A percentile compares a stretch with the other conserved stretches of the same genome.
Evolutionary conservation across 768 basidiomycete genomes (phyloP).

Genomic region (Pulveroboletus sp.): DNA sequence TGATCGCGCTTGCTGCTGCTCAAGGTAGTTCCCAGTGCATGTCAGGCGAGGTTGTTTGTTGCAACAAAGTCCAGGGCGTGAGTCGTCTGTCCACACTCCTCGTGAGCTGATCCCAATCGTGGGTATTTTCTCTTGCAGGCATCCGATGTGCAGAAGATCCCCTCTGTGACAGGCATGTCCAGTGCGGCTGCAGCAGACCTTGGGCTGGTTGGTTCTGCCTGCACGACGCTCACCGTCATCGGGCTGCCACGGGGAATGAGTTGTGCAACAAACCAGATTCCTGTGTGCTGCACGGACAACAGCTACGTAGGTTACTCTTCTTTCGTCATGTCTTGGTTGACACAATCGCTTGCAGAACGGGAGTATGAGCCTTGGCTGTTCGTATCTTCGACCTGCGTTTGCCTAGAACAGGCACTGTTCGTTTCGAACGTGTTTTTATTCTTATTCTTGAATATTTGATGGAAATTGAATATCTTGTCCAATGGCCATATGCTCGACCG

Average conservation of each 20-base stretch:
- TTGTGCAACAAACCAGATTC: constrained; percentile 9
- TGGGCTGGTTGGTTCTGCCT: constrained; percentile 13
- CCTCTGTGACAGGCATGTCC: constrained; percentile 6
- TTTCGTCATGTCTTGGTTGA: not conserved
- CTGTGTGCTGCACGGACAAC: constrained; percentile 15
- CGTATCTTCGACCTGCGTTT: constrained; percentile 3
- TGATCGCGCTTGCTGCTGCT: constrained; percentile 4
- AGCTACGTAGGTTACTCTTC: constrained; percentile 6
- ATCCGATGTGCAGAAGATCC: constrained; percentile 1
- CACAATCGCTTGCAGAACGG: constrained; percentile 2
- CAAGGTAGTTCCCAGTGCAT: constrained; percentile 7
- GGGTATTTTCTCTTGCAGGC: constrained; percentile 1
- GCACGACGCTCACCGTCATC: constrained; percentile 11
- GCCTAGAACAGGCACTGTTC: not conserved
- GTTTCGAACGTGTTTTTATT: not conserved
- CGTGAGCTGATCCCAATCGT: not conserved
- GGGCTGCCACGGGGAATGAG: constrained; percentile 2
- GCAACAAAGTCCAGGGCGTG: constrained; percentile 7
- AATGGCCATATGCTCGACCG: not conserved
- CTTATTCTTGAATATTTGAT: not conserved
- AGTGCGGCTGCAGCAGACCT: constrained; percentile 5
- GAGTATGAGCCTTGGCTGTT: constrained; percentile 12
- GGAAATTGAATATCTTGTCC: not conserved
- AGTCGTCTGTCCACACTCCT: not conserved
- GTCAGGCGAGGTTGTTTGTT: constrained; percentile 12